phyloP scores from a whole-genome alignment of 2,329 filamentous ascomycete genomes.

The Fusarium coffeatum region DNA sequence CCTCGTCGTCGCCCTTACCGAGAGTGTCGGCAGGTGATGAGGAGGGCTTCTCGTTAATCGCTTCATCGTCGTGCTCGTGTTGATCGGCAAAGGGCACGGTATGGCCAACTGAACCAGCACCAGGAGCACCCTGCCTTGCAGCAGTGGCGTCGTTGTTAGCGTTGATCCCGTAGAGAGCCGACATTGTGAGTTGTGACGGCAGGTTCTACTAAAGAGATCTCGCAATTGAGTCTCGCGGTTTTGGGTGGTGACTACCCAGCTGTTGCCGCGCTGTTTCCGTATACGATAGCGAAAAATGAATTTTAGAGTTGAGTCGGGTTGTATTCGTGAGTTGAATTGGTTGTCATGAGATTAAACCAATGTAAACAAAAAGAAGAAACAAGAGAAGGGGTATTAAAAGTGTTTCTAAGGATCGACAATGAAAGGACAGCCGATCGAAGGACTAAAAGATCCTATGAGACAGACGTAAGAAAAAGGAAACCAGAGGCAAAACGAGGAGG shows the following conservation, averaged over 20 bases:
- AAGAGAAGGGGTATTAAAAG: conserved; percentile 28
- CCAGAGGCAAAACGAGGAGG: conserved; percentile 14
- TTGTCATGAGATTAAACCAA: conserved; percentile 7
- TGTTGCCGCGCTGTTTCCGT: background rate
- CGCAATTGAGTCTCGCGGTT: conserved; percentile 29
- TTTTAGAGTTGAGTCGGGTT: background rate
- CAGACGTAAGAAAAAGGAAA: conserved; percentile 13
- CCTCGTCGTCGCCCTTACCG: conserved; percentile 48
- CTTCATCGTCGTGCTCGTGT: conserved; percentile 48
- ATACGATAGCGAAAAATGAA: conserved; percentile 3
- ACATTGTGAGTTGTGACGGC: conserved; percentile 38
- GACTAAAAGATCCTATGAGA: conserved; percentile 6
- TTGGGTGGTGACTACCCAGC: conserved; percentile 13
- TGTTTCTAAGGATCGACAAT: conserved; percentile 42
- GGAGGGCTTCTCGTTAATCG: conserved; percentile 43
- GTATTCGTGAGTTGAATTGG: conserved; percentile 12
- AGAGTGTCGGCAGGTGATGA: conserved; percentile 47
- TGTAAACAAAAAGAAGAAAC: background rate
- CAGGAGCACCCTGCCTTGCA: conserved; percentile 56
- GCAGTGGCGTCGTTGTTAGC: conserved; percentile 63
- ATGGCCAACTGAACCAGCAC: conserved; percentile 43
- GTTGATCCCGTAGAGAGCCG: conserved; percentile 43
- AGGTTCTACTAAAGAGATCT: conserved; percentile 26
- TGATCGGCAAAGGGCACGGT: conserved; percentile 38
- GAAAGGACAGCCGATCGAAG: conserved; percentile 21